Evolutionary conservation across 2,329 filamentous ascomycete species (phyloP).

Genomic region (Colletotrichum nymphaeae): DNA sequence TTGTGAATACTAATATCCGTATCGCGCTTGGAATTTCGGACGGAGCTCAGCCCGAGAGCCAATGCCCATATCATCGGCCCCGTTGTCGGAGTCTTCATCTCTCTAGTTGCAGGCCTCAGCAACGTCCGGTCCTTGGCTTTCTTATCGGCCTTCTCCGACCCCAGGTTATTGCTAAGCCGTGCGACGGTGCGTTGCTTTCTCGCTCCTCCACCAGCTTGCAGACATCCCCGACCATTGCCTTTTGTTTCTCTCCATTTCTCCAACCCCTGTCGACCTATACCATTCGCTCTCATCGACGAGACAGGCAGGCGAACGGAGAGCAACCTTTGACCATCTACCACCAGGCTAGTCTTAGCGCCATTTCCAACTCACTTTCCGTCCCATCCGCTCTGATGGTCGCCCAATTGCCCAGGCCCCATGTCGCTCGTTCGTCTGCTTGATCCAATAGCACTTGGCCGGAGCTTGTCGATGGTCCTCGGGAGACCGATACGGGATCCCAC

Average conservation of each 20-base stretch:
- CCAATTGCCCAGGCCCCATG: not conserved
- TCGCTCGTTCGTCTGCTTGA: not conserved
- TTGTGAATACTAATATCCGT: not conserved
- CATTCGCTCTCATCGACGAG: conserved; percentile 2
- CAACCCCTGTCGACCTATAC: conserved; percentile 19
- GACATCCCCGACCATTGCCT: conserved; percentile 7
- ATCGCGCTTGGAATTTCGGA: not conserved
- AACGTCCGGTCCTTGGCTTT: not conserved
- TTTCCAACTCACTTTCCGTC: conserved; percentile 8
- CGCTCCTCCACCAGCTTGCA: conserved; percentile 12
- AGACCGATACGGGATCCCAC: conserved; percentile 1
- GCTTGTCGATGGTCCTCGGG: not conserved
- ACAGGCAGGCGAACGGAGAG: conserved; percentile 20
- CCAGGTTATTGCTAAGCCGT: not conserved
- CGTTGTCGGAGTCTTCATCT: not conserved
- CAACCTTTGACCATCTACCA: conserved; percentile 2
- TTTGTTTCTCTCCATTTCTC: conserved; percentile 1
- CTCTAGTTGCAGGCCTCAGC: not conserved
- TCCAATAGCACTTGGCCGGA: not conserved
- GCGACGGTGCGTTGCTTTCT: not conserved
- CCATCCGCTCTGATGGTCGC: conserved; percentile 21
- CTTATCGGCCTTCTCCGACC: conserved; percentile 16
- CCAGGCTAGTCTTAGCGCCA: conserved; percentile 16
- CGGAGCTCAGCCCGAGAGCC: not conserved
- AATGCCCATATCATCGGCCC: not conserved